A percentile compares a stretch with the other conserved stretches of the same genome.
phyloP scores from a whole-genome alignment of 2,329 filamentous ascomycete species.

The Xylaria arbuscula region DNA sequence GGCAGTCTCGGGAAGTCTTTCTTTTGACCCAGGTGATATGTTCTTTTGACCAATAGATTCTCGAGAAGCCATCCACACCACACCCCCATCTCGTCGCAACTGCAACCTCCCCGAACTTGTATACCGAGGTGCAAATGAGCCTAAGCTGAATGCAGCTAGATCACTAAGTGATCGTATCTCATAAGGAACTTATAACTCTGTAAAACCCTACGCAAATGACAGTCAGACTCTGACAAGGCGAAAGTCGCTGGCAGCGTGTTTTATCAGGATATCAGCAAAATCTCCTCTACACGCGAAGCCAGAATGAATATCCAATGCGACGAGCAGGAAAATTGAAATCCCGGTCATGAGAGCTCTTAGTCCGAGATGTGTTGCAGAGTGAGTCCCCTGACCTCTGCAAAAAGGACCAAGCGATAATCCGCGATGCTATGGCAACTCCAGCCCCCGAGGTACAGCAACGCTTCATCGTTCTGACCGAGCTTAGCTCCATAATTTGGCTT shows the following conservation, averaged over 20 bases:
- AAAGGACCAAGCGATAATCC: slow-evolving; percentile 31
- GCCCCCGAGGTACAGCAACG: slow-evolving; percentile 13
- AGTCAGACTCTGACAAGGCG: neutral
- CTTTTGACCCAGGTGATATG: neutral
- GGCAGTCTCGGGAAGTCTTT: slow-evolving; percentile 3
- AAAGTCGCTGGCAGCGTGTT: slow-evolving; percentile 31
- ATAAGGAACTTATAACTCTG: slow-evolving; percentile 35
- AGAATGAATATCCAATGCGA: slow-evolving; percentile 35
- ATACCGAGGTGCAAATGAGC: neutral
- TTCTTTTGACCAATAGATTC: neutral
- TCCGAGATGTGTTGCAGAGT: neutral
- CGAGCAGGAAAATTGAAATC: slow-evolving; percentile 33
- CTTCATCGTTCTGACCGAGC: slow-evolving; percentile 31
- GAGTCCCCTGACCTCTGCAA: slow-evolving; percentile 24
- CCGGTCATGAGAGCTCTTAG: slow-evolving; percentile 4
- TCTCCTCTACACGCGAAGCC: slow-evolving; percentile 35
- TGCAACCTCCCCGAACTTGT: neutral
- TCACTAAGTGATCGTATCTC: slow-evolving; percentile 21
- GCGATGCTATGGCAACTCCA: slow-evolving; percentile 21
- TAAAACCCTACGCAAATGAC: neutral
- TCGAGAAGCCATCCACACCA: neutral
- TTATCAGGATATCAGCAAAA: slow-evolving; percentile 39
- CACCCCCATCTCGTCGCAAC: too few species aligned
- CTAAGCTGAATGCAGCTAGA: neutral
- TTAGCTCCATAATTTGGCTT: neutral